phyloP scores from a whole-genome alignment of 805 yeast genomes.

The Nakazawaea molendinolei region DNA sequence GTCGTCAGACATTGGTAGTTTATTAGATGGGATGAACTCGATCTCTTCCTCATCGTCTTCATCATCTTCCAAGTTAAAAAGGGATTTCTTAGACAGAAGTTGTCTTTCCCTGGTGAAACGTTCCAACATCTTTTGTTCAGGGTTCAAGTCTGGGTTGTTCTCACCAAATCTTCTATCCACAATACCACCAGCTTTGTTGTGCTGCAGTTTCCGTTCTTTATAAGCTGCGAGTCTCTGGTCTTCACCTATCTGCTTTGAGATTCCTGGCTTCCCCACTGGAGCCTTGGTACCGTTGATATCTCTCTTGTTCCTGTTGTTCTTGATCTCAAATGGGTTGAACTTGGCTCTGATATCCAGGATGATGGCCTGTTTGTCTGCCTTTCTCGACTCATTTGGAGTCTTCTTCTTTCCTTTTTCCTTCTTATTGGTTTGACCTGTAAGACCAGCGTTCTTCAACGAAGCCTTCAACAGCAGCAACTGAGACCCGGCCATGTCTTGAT shows the following conservation, averaged over 20 bases:
- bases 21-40: conserved; percentile 28
- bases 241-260: conserved; percentile 63
- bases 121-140: conserved; percentile 91
- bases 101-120: conserved; percentile 89
- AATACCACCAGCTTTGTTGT: conserved; percentile 72
- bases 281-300: conserved; percentile 38
- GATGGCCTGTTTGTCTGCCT: conserved; percentile 57
- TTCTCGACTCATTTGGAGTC: conserved; percentile 57
- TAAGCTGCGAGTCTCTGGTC: conserved; percentile 54
- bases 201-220: conserved; percentile 53
- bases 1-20: conserved; percentile 18
- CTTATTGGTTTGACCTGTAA: conserved; percentile 78
- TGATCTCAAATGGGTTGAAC: conserved; percentile 86
- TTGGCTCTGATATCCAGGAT: conserved; percentile 65
- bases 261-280: conserved; percentile 63
- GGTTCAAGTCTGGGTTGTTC: conserved; percentile 57
- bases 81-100: conserved; percentile 41
- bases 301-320: conserved; percentile 59
- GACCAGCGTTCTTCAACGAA: conserved; percentile 67
- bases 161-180: conserved; percentile 93
- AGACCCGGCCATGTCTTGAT: conserved; percentile 64
- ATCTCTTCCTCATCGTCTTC: conserved; percentile 48
- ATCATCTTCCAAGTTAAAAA: conserved; percentile 73
- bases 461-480: conserved; percentile 81
- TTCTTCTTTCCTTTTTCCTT: conserved; percentile 48